These are phyloP conservation scores for Turritis glabra DNA, from an alignment of 345 rosid species.

Conservation along the genomic window DNA sequence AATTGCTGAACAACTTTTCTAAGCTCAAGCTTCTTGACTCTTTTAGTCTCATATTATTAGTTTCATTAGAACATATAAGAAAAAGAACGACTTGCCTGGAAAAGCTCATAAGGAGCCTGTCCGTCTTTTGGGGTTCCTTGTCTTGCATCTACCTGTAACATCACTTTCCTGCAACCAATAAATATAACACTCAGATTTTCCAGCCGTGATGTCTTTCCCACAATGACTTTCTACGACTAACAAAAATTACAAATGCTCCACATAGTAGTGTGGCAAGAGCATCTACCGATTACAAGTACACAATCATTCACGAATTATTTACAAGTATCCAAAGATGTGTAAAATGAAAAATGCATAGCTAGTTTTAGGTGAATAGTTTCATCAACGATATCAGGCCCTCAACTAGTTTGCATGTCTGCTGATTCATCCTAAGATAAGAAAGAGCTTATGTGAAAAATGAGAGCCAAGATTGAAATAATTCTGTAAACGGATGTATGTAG, in stretches of 20 bases:
- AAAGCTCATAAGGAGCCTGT: constrained; percentile 83
- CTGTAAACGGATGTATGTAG: background rate
- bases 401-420: no score
- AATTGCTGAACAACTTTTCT: background rate
- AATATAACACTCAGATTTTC: constrained; percentile 20
- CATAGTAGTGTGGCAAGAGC: background rate
- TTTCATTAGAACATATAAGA: background rate
- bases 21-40: background rate
- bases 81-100: constrained; percentile 54
- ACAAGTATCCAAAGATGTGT: constrained; percentile 11
- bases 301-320: constrained; percentile 6
- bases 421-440: no score
- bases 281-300: background rate
- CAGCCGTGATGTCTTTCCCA: constrained; percentile 1
- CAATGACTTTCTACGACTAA: background rate
- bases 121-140: constrained; percentile 93
- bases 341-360: background rate
- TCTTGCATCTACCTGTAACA: constrained; percentile 93
- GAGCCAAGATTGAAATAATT: background rate
- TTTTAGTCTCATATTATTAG: background rate
- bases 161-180: constrained; percentile 71
- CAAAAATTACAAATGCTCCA: background rate
- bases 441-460: constrained; percentile 2
- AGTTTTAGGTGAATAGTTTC: background rate
- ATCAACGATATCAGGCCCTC: no score